A percentile compares a stretch with the other conserved stretches of the same genome.
Conservation (phyloP, 2,329 filamentous ascomycete genomes). For the Sporothrix pallida region DNA sequence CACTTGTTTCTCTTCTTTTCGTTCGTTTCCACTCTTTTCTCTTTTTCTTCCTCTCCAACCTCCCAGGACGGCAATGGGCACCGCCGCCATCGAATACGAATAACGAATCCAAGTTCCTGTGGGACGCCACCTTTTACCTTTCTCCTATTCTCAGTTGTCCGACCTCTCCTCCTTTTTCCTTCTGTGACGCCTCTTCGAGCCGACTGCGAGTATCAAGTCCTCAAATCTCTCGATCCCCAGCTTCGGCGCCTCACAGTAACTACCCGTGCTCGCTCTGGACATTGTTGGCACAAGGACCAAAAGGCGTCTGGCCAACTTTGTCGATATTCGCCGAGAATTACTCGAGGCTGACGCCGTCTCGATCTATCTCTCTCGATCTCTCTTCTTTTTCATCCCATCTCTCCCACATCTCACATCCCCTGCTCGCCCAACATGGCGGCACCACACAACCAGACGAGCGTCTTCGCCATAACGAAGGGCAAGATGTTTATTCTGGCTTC, state of each 20-base stretch:
- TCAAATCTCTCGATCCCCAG: background rate
- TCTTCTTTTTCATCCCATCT: background rate
- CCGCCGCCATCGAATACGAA: conserved; percentile 20
- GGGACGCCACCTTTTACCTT: background rate
- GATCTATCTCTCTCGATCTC: background rate
- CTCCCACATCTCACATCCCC: conserved; percentile 17
- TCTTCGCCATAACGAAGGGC: conserved; percentile 46
- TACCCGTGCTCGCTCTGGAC: background rate
- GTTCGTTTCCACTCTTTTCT: too few relatives aligned
- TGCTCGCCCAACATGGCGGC: conserved; percentile 34
- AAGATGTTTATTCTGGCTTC: conserved; percentile 47
- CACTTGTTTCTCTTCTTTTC: too few relatives aligned
- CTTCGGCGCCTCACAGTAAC: background rate
- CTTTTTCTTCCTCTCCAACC: background rate
- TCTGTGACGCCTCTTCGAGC: background rate
- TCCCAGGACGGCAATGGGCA: conserved; percentile 25
- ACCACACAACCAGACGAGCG: conserved; percentile 36
- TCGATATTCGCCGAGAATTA: background rate
- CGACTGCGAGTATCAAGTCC: background rate
- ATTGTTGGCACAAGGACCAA: background rate
- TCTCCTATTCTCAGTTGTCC: background rate
- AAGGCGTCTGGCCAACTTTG: background rate
- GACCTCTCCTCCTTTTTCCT: background rate
- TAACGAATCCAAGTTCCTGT: background rate
- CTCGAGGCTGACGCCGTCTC: background rate